A percentile compares a stretch with the other conserved stretches of the same genome.
Evolutionary conservation across 495 filamentous ascomycete genomes (phyloP).

Genomic region (Podospora comata): DNA sequence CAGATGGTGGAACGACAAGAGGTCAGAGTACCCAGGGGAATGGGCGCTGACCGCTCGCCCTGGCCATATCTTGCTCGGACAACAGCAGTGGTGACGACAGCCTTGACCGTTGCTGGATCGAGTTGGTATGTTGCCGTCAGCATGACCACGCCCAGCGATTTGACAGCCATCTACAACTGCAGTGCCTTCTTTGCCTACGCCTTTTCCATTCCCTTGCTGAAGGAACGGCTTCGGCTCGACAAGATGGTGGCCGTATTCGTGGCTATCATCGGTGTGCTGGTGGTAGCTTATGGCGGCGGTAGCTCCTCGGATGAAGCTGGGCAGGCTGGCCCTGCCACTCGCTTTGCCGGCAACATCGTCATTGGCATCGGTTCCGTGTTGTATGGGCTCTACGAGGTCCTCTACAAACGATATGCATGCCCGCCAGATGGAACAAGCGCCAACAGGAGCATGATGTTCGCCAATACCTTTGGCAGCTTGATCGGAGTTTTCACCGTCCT

Average conservation of each 20-base stretch:
- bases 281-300: constrained; percentile 86
- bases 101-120: constrained; percentile 85
- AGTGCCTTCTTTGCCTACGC: constrained; percentile 98
- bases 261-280: constrained; percentile 81
- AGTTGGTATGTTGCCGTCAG: constrained; percentile 95
- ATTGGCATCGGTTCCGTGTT: constrained; percentile 91
- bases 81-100: constrained; percentile 76
- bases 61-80: constrained; percentile 71
- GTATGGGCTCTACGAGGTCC: constrained; percentile 94
- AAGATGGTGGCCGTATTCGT: constrained; percentile 81
- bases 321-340: constrained; percentile 41
- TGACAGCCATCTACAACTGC: constrained; percentile 99
- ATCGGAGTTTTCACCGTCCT: constrained; percentile 80
- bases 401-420: constrained; percentile 90
- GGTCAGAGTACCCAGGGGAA: constrained; percentile 45
- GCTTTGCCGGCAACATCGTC: constrained; percentile 80
- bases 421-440: constrained; percentile 84
- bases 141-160: constrained; percentile 83
- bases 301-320: constrained; percentile 34
- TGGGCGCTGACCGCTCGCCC: constrained; percentile 20
- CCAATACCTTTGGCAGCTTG: constrained; percentile 82
- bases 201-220: constrained; percentile 84
- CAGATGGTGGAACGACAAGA: constrained; percentile 78
- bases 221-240: constrained; percentile 73
- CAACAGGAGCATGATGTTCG: constrained; percentile 82